Evolutionary conservation across 2,329 filamentous ascomycete species (phyloP), one percentile per base, ranked within the genome.

Genomic region (Clonostachys byssicola): DNA sequence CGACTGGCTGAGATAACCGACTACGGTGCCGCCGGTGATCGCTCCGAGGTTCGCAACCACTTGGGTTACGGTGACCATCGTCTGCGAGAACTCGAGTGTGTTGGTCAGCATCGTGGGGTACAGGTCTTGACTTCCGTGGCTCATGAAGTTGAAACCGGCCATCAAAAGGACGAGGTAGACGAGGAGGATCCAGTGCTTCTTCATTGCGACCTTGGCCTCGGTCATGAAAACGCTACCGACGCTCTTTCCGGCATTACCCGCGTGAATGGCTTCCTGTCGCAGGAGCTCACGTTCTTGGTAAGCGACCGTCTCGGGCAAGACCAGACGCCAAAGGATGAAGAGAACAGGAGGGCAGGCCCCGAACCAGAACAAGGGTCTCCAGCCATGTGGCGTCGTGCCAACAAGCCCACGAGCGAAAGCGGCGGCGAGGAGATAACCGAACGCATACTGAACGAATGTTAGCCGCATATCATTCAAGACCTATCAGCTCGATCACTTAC

Each of bases 101-200:
- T 77, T 80, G 52, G 70, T 62, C 20, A 84, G 61, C 75, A 84
- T 75, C 17, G 78, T 82, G 3, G 80, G 80, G 54, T 83, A 83
- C 30, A 84, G 60, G 55, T 82, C 79, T 62, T 88, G 65, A 18
- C 81, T 86, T 46, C 88, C 88, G 60, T 92, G 88, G 16, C 84
- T 33, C 87, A 94, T 90, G 61, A 94, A 95, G 68, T 95, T 95
- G 73, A 95, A 94, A 5, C 89, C 89, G 2, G 89, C 86, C 89
- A 95, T 95, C 38, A 95, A 73, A 17, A 95, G 72, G 7, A 95
- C 88, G 48, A 95, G 74, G 67, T 96, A 96, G 35, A 83, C 71
- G 47, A 96, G 73, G 3, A 95, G 66, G 13, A 89, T 53, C 91
- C 91, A 95, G 65, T 95, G 89, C 12, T 81, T 79, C 65, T 81